Percentiles rank a stretch among this genome's conserved stretches.
Evolutionary conservation across 1,284 basidiomycete species (phyloP).

Genomic region (Mrakiaceae sp.): DNA sequence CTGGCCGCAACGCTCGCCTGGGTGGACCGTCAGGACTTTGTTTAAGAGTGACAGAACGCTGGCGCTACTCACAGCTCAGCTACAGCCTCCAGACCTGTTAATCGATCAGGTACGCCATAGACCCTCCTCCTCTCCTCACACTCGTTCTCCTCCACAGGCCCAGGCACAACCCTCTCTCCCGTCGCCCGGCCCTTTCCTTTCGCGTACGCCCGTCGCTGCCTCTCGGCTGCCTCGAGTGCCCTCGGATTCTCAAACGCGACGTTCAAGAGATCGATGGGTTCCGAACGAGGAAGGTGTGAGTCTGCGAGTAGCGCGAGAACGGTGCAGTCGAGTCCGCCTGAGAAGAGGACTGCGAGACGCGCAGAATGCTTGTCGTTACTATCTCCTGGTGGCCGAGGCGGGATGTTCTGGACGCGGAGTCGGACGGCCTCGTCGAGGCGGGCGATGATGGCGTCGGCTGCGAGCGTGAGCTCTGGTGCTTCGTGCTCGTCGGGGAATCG

Average conservation of each 20-base stretch:
- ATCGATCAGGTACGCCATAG: constrained; percentile 69
- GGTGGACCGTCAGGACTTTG: neutral
- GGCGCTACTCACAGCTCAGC: constrained; percentile 48
- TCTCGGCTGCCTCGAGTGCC: constrained; percentile 32
- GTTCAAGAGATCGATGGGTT: constrained; percentile 88
- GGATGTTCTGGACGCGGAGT: constrained; percentile 38
- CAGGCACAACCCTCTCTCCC: neutral
- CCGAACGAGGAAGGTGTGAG: constrained; percentile 41
- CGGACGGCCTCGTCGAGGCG: constrained; percentile 34
- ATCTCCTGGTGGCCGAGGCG: constrained; percentile 21
- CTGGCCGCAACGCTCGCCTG: constrained; percentile 48
- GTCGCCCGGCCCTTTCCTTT: constrained; percentile 34
- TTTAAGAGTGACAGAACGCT: neutral
- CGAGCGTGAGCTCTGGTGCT: constrained; percentile 9
- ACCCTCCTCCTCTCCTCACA: constrained; percentile 13
- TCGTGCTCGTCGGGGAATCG: constrained; percentile 2
- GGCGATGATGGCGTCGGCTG: constrained; percentile 28
- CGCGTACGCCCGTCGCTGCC: constrained; percentile 1
- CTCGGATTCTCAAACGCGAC: constrained; percentile 93
- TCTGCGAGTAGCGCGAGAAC: constrained; percentile 70
- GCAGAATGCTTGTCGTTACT: constrained; percentile 28
- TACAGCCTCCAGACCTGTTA: constrained; percentile 64
- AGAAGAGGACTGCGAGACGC: constrained; percentile 78
- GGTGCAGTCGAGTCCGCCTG: constrained; percentile 90
- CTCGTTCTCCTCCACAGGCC: neutral